Evolutionary conservation across 371 early-diverging fungal genomes (phyloP), one percentile per base, ranked within the genome.

Genomic region (Mucor sp.): DNA sequence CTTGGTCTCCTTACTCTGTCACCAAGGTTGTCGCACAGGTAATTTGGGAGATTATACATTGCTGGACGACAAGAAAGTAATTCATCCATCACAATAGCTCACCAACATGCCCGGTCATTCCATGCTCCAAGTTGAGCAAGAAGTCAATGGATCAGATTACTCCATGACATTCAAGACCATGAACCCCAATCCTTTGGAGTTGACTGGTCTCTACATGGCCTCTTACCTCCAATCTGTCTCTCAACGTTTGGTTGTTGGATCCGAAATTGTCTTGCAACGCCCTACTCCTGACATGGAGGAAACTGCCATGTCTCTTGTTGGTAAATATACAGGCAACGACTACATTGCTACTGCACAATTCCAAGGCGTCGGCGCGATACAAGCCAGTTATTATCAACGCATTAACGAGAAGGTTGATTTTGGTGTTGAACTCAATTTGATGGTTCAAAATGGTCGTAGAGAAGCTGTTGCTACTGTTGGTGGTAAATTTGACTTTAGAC

Each of bases 401-500:
- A 84, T 98, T 78, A 95, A 92, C 70, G 95, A 94, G 66, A 93
- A 95, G 83, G 92, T 96, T 63, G 98, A 98, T 78, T 89, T 97
- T 41, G 96, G 92, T 63, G 89, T 95, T 6, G 98, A 99, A 79
- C 81, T 97, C 55, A 96, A 98, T 76, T 67, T 94, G 72, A 72
- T 96, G 74, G 85, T 82, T 23, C 87, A 91, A 43, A 89, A 84
- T 60, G 91, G 90, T 27, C 87, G 93, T 58, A 88, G 96, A 53
- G 96, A 97, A 63, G 98, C 95, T 57, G 88, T 96, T 63, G 95
- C 95, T 60, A 91, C 95, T 21, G 91, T 96, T 6, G 97, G 97
- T 65, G 97, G 94, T 80, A 99, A 98, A 86, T 93, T 95, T 64
- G 98, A 97, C 72, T 96, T 97, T 71, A 87, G 94, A 64, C 87